Base-by-base conservation (phyloP, 2,329 filamentous ascomycete genomes). In the Hirsutella thompsonii region DNA sequence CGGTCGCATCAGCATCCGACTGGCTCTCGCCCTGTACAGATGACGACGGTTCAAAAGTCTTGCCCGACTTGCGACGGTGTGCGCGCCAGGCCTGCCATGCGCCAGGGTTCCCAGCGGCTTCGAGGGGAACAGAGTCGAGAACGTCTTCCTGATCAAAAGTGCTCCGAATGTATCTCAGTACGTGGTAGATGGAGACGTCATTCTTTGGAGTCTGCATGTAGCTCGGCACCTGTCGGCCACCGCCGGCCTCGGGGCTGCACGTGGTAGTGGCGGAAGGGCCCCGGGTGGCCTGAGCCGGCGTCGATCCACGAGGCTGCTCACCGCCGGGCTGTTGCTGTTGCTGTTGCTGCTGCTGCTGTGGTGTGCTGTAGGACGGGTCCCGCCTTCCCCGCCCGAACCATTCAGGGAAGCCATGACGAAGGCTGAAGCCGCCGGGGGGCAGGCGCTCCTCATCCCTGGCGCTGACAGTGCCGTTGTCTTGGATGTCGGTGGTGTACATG, bases 1-100 rank as follows among this genome's bases (percentile, higher is more conserved):
- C 11, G 18, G 30, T 37, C 34, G 3, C 26, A 20, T 29, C 28
- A 18, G 26, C 8, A 18, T 26, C 21, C 11, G 39, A 26, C 18
- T 39, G 38, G 18, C 37, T 14, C 38, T 38, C 9, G 5, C 38
- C 28, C 4, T 43, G 42, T 9, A 40, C 38, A 14, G 36, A 23
- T 14, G 43, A 6, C 26, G 36, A n/a, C n/a, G 49, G 47, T 5
- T 53, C 49, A 14, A 41, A 36, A 5, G 55, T 41, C 37, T 57
- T 59, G 28, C 55, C 57, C 16, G 47, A 41, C 20, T 56, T 56
- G 20, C 56, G 55, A 16, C 80, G 76, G 57, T 90, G 74, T 6
- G 83, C 76, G 51, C 79, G 74, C 90, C 90, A 96, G 4, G 90
- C 90, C 63, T 94, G 85, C 83, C 88, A 96, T 19, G 90, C 92